phyloP scores from a whole-genome alignment of 2,329 filamentous ascomycete genomes.

The Ophiocordyceps camponoti-rufipedis region DNA sequence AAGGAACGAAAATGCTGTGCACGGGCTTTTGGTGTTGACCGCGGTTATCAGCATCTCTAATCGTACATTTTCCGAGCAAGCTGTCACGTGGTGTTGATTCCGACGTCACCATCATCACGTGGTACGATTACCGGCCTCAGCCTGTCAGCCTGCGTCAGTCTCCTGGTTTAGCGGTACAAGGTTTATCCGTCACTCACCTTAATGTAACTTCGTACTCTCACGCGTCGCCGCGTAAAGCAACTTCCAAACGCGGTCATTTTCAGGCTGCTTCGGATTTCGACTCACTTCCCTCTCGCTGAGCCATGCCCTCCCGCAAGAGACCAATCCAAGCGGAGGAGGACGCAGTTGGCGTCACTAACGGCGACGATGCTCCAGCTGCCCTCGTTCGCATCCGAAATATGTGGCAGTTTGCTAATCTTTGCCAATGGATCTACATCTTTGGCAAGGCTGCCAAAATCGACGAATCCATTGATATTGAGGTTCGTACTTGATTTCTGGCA shows the following conservation, averaged over 20 bases:
- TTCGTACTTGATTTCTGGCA: slow-evolving; percentile 20
- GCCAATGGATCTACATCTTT: slow-evolving; percentile 87
- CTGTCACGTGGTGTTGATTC: background rate
- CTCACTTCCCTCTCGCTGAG: background rate
- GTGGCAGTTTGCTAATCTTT: slow-evolving; percentile 91
- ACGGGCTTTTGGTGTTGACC: background rate
- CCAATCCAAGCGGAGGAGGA: slow-evolving; percentile 1
- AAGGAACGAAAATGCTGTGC: background rate
- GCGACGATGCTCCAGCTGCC: slow-evolving; percentile 8
- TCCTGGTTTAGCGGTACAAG: background rate
- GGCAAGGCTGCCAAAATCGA: slow-evolving; percentile 79
- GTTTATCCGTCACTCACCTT: no score
- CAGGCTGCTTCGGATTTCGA: background rate
- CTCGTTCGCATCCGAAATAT: slow-evolving; percentile 63
- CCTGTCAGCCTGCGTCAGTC: background rate
- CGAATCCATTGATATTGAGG: slow-evolving; percentile 77
- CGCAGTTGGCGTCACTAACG: background rate
- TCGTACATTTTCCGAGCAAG: background rate
- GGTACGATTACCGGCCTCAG: background rate
- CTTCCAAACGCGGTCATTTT: background rate
- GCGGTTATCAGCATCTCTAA: background rate
- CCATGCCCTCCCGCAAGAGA: slow-evolving; percentile 4
- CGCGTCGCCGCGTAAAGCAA: background rate
- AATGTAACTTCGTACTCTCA: no score
- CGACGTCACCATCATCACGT: background rate